phyloP scores from a whole-genome alignment of 192 early-diverging fungal genomes.

The Coemansia sp. region DNA sequence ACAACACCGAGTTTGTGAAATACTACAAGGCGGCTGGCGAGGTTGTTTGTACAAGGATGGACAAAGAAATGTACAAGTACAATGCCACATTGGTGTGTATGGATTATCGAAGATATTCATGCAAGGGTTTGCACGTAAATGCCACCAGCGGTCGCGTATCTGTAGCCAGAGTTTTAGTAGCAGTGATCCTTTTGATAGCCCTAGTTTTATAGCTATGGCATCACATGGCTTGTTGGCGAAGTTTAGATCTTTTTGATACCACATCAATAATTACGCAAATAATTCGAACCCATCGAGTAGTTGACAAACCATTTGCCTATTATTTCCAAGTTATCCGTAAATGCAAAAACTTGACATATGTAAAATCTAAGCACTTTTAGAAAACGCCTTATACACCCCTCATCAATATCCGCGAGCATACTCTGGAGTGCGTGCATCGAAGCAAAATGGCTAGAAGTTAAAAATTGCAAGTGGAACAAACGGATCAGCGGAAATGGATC shows the following conservation, averaged over 20 bases:
- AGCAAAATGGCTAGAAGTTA: too few relatives aligned
- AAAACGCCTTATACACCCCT: too few relatives aligned
- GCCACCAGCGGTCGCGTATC: slow-evolving; percentile 4
- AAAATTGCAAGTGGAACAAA: too few relatives aligned
- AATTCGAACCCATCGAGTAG: too few relatives aligned
- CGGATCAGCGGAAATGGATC: slow-evolving; percentile 37
- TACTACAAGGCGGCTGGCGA: slow-evolving; percentile 13
- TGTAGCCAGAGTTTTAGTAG: slow-evolving; percentile 11
- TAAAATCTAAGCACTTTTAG: too few relatives aligned
- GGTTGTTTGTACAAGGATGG: slow-evolving; percentile 30
- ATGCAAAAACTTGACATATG: too few relatives aligned
- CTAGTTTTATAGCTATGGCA: not conserved
- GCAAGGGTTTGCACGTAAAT: slow-evolving; percentile 18
- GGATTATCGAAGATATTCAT: slow-evolving; percentile 22
- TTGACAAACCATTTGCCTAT: too few relatives aligned
- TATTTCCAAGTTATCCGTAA: too few relatives aligned
- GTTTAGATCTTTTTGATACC: not conserved
- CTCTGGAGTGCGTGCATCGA: too few relatives aligned
- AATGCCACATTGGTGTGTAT: slow-evolving; percentile 24
- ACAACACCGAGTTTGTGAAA: slow-evolving; percentile 35
- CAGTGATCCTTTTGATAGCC: slow-evolving; percentile 10
- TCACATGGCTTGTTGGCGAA: not conserved
- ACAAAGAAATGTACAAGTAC: slow-evolving; percentile 16
- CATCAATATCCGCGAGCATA: too few relatives aligned
- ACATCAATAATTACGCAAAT: too few relatives aligned